A percentile compares a stretch with the other conserved stretches of the same genome.
Evolutionary conservation across 2,329 filamentous ascomycete genomes (phyloP).

Genomic region (Penicillium sp.): DNA sequence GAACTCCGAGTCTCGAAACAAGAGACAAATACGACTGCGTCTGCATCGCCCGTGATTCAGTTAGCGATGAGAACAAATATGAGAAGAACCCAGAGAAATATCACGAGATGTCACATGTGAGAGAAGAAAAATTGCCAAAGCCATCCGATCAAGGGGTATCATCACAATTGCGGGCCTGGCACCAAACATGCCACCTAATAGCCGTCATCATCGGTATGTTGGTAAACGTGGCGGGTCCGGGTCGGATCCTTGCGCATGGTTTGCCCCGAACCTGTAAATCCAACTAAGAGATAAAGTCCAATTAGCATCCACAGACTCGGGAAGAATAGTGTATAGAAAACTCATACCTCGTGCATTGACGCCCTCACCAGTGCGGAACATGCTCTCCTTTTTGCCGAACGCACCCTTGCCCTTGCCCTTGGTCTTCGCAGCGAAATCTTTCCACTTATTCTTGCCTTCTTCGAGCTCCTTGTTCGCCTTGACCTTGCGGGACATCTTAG

Average conservation of each 20-base stretch:
- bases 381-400: constrained; percentile 82
- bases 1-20: constrained; percentile 14
- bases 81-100: constrained; percentile 11
- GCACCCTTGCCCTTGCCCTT: constrained; percentile 68
- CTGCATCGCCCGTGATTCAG: constrained; percentile 24
- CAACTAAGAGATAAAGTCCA: constrained; percentile 57
- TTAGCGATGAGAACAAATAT: constrained; percentile 27
- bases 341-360: constrained; percentile 75
- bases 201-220: constrained; percentile 68
- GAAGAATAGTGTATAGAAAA: neutral
- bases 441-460: constrained; percentile 88
- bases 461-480: constrained; percentile 93
- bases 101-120: constrained; percentile 8
- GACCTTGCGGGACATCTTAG: constrained; percentile 70
- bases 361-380: constrained; percentile 91
- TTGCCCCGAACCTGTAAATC: constrained; percentile 93
- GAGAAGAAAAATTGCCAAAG: constrained; percentile 10
- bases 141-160: constrained; percentile 6
- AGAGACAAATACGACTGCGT: constrained; percentile 19
- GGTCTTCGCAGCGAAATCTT: constrained; percentile 79
- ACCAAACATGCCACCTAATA: constrained; percentile 28
- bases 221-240: constrained; percentile 79
- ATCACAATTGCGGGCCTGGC: constrained; percentile 1
- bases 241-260: constrained; percentile 90
- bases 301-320: constrained; percentile 22